A percentile compares a stretch with the other conserved stretches of the same genome.
These are phyloP conservation scores for Pestalotiopsis sp. DNA, from an alignment of 2,329 filamentous ascomycete genomes.

Conservation along the genomic window DNA sequence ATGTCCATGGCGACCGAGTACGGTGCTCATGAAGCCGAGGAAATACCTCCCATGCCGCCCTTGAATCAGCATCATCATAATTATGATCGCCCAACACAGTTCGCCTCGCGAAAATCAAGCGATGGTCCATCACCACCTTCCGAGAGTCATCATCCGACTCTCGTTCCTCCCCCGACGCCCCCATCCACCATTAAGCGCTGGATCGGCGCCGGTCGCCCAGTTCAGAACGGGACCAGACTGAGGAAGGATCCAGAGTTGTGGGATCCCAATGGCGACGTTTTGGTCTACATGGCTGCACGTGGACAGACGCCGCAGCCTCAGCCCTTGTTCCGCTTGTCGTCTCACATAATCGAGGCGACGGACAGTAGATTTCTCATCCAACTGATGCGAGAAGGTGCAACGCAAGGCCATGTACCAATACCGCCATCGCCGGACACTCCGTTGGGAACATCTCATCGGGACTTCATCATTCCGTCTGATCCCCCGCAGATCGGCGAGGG, in stretches of 20 bases:
- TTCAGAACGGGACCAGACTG: slow-evolving; percentile 59
- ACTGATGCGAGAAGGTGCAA: slow-evolving; percentile 55
- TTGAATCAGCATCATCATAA: slow-evolving; percentile 8
- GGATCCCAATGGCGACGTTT: slow-evolving; percentile 63
- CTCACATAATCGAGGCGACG: slow-evolving; percentile 60
- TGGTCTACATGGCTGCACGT: slow-evolving; percentile 57
- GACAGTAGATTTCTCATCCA: slow-evolving; percentile 58
- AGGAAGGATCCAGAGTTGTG: slow-evolving; percentile 63
- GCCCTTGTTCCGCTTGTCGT: slow-evolving; percentile 60
- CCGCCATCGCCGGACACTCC: slow-evolving; percentile 47
- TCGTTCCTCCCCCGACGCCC: slow-evolving; percentile 37
- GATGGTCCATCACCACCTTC: slow-evolving; percentile 38
- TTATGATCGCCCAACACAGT: slow-evolving; percentile 16
- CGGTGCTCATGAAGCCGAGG: slow-evolving; percentile 24
- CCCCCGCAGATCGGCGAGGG: slow-evolving; percentile 35
- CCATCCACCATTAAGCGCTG: slow-evolving; percentile 53
- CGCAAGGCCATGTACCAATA: slow-evolving; percentile 47
- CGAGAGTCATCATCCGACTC: slow-evolving; percentile 42
- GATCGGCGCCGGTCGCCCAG: slow-evolving; percentile 51
- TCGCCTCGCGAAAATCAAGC: slow-evolving; percentile 24
- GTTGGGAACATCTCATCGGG: slow-evolving; percentile 41
- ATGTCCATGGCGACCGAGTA: slow-evolving; percentile 31
- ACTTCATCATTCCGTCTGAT: slow-evolving; percentile 26
- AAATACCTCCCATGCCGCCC: slow-evolving; percentile 26
- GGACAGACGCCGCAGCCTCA: slow-evolving; percentile 47